A percentile compares a stretch with the other conserved stretches of the same genome.
Conservation (phyloP, 1,139 yeast genomes). For the Geotrichum klebahnii region DNA sequence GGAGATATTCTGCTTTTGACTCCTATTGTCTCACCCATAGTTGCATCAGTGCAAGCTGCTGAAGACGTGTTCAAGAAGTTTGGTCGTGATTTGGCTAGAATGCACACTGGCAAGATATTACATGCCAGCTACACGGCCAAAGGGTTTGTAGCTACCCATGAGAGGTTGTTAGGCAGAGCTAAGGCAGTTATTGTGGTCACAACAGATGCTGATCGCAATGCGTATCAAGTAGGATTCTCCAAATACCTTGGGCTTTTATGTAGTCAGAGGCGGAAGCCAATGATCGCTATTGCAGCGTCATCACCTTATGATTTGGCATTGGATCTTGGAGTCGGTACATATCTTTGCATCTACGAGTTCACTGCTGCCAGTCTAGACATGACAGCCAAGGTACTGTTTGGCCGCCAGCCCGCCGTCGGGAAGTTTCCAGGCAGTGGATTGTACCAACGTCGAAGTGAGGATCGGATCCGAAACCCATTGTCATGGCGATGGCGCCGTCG, state of each 20-base stretch:
- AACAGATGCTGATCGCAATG: conserved; percentile 59
- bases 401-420: conserved; percentile 51
- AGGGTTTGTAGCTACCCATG: conserved; percentile 58
- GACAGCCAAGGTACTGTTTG: conserved; percentile 53
- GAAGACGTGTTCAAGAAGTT: conserved; percentile 54
- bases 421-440: conserved; percentile 51
- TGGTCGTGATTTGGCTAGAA: conserved; percentile 33
- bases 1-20: conserved; percentile 48
- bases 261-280: conserved; percentile 52
- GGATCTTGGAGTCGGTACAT: conserved; percentile 53
- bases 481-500: conserved; percentile 37
- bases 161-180: conserved; percentile 51
- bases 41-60: conserved; percentile 37
- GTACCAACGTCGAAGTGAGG: conserved; percentile 33
- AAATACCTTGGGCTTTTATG: conserved; percentile 56
- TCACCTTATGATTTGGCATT: conserved; percentile 63
- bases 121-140: conserved; percentile 66
- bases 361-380: conserved; percentile 51
- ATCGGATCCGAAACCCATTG: conserved; percentile 8
- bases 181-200: conserved; percentile 57
- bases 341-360: conserved; percentile 60
- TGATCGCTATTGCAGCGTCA: conserved; percentile 58
- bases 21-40: conserved; percentile 44
- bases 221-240: conserved; percentile 61
- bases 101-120: conserved; percentile 46